phyloP scores from a whole-genome alignment of 2,329 filamentous ascomycete genomes.

The Onygena corvina region DNA sequence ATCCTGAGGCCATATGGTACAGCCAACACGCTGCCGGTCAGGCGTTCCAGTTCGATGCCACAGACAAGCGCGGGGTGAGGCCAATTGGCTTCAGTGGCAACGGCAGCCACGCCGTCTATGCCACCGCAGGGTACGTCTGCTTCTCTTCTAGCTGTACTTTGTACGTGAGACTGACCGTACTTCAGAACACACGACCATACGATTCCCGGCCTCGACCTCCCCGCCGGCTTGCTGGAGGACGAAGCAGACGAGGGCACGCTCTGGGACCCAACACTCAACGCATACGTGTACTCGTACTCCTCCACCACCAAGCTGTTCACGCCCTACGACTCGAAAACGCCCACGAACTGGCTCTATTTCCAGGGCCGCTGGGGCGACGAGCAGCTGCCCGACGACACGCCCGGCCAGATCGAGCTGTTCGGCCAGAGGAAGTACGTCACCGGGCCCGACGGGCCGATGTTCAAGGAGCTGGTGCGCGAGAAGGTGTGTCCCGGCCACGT shows the following conservation, averaged over 20 bases:
- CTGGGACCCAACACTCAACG: constrained; percentile 49
- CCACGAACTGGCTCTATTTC: constrained; percentile 46
- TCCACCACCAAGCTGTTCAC: constrained; percentile 33
- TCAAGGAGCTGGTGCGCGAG: constrained; percentile 46
- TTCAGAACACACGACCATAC: constrained; percentile 48
- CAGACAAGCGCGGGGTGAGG: constrained; percentile 43
- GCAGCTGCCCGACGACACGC: constrained; percentile 41
- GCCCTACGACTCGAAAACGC: constrained; percentile 36
- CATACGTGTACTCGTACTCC: constrained; percentile 47
- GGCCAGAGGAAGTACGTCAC: constrained; percentile 45
- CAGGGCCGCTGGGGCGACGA: constrained; percentile 52
- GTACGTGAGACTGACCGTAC: not conserved
- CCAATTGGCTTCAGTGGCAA: constrained; percentile 48
- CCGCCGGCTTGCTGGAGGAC: constrained; percentile 42
- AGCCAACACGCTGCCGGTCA: constrained; percentile 52
- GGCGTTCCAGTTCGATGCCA: constrained; percentile 47
- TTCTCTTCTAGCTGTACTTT: not conserved
- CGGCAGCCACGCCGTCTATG: constrained; percentile 55
- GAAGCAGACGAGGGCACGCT: constrained; percentile 43
- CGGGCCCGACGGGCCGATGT: constrained; percentile 50
- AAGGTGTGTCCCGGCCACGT: constrained; percentile 44
- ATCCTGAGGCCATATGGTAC: constrained; percentile 48
- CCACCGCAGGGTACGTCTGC: constrained; percentile 36
- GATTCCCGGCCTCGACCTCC: constrained; percentile 49
- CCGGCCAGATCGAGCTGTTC: constrained; percentile 32